These are phyloP conservation scores for Fusarium buxicola DNA, from an alignment of 2,329 filamentous ascomycete genomes.

Conservation along the genomic window DNA sequence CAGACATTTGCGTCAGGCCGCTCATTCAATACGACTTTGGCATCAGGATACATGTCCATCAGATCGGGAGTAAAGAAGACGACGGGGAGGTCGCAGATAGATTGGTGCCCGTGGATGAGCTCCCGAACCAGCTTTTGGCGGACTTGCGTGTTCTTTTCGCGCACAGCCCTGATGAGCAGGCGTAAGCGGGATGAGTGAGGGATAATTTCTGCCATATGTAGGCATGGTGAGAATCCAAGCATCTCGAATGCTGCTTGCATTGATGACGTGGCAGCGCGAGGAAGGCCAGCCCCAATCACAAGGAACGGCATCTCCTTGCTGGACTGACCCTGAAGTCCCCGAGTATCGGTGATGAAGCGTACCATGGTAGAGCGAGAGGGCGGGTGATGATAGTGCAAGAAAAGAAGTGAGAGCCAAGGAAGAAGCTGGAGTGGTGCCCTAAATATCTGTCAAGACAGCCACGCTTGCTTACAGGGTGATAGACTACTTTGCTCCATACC, in stretches of 20 bases:
- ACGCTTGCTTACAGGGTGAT: too few relatives aligned
- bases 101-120: conserved; percentile 48
- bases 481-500: too few relatives aligned
- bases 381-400: not conserved
- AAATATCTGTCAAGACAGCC: too few relatives aligned
- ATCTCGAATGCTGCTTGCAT: conserved; percentile 50
- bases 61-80: conserved; percentile 51
- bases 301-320: conserved; percentile 16
- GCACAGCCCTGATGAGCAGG: conserved; percentile 44
- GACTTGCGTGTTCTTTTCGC: conserved; percentile 42
- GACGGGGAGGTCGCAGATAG: conserved; percentile 48
- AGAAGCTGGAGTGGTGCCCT: too few relatives aligned
- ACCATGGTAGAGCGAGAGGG: not conserved
- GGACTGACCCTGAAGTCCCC: conserved; percentile 6
- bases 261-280: conserved; percentile 52
- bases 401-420: too few relatives aligned
- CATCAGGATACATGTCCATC: conserved; percentile 54
- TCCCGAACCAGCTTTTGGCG: conserved; percentile 47
- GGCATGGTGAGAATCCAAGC: conserved; percentile 46
- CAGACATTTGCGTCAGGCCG: conserved; percentile 44
- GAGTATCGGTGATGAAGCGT: conserved; percentile 34
- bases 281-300: conserved; percentile 49
- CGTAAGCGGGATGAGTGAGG: conserved; percentile 41
- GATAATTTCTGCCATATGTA: conserved; percentile 50
- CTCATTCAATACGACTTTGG: conserved; percentile 49